Evolutionary conservation across 140 eudicot species (phyloP).

Genomic region (Erigeron philadelphicus): DNA sequence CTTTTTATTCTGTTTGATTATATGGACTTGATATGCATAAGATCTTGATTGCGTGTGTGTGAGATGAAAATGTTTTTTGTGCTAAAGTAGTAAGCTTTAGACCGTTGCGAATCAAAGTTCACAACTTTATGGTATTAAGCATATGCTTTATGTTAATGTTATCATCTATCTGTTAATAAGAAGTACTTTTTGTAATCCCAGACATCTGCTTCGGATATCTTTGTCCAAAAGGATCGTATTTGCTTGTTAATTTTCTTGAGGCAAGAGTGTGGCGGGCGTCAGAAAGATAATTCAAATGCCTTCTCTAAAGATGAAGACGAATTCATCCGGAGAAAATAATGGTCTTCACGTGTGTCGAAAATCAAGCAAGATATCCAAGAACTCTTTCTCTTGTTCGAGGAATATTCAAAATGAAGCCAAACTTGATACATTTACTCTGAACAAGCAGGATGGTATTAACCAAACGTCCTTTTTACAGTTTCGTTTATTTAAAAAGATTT

Average conservation of each 20-base stretch:
- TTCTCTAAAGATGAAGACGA: conserved; percentile 80
- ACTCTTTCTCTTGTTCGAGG: conserved; percentile 41
- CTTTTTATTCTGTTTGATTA: too few relatives aligned
- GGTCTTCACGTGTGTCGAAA: conserved; percentile 67
- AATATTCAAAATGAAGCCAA: conserved; percentile 38
- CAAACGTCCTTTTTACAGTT: neutral
- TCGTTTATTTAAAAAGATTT: neutral
- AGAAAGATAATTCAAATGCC: conserved; percentile 62
- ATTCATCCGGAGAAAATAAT: conserved; percentile 50
- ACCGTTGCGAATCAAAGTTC: too few relatives aligned
- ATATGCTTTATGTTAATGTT: neutral
- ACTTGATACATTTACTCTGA: conserved; percentile 25
- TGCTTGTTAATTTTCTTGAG: conserved; percentile 37
- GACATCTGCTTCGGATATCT: neutral
- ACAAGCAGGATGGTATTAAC: conserved; percentile 51
- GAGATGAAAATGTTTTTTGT: neutral
- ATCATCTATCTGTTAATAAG: neutral
- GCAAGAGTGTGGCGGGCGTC: conserved; percentile 29
- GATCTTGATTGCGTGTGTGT: neutral
- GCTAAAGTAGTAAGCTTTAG: neutral
- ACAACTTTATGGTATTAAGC: neutral
- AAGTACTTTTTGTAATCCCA: neutral
- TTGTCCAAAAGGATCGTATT: neutral
- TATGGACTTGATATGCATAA: too few relatives aligned
- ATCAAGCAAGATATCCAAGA: conserved; percentile 65